These are phyloP conservation scores for Clavispora fructus DNA, from an alignment of 805 yeast species.

Conservation along the genomic window DNA sequence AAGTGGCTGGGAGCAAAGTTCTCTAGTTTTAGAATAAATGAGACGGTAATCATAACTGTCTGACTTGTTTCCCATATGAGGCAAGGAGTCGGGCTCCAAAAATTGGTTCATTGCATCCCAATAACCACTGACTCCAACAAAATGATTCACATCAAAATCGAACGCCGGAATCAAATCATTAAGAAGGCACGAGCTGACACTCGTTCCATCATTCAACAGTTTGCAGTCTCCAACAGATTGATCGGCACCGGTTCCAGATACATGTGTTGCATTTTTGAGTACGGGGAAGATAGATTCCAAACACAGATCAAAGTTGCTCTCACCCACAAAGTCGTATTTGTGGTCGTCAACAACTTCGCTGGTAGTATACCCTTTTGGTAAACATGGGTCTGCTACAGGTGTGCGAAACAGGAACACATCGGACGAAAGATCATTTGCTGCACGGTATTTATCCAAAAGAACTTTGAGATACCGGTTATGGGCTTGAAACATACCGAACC, in stretches of 20 bases:
- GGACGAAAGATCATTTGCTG: slow-evolving; percentile 11
- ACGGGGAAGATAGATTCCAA: slow-evolving; percentile 43
- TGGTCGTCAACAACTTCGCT: slow-evolving; percentile 19
- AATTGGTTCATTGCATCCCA: slow-evolving; percentile 56
- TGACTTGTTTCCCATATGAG: slow-evolving; percentile 16
- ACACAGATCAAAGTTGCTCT: slow-evolving; percentile 48
- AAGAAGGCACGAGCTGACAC: slow-evolving; percentile 45
- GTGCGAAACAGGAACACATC: slow-evolving; percentile 15
- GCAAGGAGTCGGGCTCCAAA: slow-evolving; percentile 20
- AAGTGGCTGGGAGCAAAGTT: slow-evolving; percentile 43
- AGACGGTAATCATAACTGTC: slow-evolving; percentile 40
- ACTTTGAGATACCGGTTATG: slow-evolving; percentile 40
- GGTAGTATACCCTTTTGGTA: slow-evolving; percentile 42
- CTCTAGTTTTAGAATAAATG: slow-evolving; percentile 40
- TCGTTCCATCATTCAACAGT: slow-evolving; percentile 23
- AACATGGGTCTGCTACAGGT: slow-evolving; percentile 51
- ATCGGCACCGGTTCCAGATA: slow-evolving; percentile 10
- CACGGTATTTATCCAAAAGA: slow-evolving; percentile 22
- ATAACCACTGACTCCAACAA: slow-evolving; percentile 63
- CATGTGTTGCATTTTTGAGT: slow-evolving; percentile 29
- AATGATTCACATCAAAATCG: slow-evolving; percentile 51
- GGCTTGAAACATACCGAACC: slow-evolving; percentile 58
- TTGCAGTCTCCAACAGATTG: slow-evolving; percentile 24
- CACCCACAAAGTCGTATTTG: slow-evolving; percentile 42
- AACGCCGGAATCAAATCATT: slow-evolving; percentile 51